Evolutionary conservation across 1,284 basidiomycete species (phyloP).

Genomic region (Rhodotorula sp.): DNA sequence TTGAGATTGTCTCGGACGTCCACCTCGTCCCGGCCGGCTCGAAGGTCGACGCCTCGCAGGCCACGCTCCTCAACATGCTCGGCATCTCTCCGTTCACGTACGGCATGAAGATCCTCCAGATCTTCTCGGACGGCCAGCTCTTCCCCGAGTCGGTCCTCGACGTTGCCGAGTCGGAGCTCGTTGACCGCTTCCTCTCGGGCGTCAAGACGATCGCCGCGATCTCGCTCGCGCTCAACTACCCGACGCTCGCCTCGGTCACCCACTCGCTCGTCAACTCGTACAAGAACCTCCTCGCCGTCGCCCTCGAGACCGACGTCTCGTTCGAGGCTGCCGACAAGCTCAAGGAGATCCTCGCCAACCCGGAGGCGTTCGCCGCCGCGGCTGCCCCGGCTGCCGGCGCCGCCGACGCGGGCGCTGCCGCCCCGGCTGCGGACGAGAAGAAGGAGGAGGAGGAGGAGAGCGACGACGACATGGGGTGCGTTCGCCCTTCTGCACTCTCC

Average conservation of each 20-base stretch:
- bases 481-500: background rate
- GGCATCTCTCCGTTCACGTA: constrained; percentile 61
- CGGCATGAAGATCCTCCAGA: constrained; percentile 66
- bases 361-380: constrained; percentile 86
- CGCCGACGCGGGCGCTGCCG: constrained; percentile 59
- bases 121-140: constrained; percentile 86
- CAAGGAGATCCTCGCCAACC: constrained; percentile 96
- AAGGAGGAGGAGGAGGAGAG: constrained; percentile 57
- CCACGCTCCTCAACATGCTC: constrained; percentile 97
- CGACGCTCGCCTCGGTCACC: constrained; percentile 87
- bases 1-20: constrained; percentile 98
- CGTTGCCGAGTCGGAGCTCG: constrained; percentile 84
- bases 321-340: constrained; percentile 92
- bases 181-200: constrained; percentile 87
- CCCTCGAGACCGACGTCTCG: constrained; percentile 89
- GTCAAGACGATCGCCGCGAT: constrained; percentile 95
- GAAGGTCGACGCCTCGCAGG: constrained; percentile 96
- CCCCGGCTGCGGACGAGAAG: constrained; percentile 64
- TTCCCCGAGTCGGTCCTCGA: constrained; percentile 93
- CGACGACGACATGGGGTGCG: constrained; percentile 66
- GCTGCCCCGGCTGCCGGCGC: constrained; percentile 62
- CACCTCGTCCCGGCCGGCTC: constrained; percentile 89
- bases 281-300: constrained; percentile 89
- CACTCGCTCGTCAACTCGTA: constrained; percentile 98
- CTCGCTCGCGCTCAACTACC: constrained; percentile 93